Conservation (phyloP, 345 rosid genomes). For the Stellera chamaejasme region DNA sequence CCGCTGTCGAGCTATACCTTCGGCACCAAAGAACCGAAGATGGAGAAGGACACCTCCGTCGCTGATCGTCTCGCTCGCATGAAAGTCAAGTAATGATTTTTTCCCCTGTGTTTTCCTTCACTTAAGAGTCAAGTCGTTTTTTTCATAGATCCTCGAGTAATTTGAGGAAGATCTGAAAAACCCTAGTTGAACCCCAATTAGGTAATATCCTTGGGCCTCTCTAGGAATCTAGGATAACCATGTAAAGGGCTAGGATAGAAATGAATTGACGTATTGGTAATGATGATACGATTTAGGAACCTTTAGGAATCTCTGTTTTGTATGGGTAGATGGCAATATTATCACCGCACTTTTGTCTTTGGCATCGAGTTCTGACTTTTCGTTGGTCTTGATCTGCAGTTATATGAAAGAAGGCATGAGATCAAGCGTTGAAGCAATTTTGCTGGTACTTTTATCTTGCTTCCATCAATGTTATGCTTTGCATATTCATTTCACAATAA, state of each 20-base stretch:
- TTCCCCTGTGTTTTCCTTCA: background rate
- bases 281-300: too few relatives aligned
- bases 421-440: slow-evolving; percentile 88
- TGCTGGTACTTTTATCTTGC: slow-evolving; percentile 50
- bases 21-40: slow-evolving; percentile 93
- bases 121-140: background rate
- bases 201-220: background rate
- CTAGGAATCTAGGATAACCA: background rate
- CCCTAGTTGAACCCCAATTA: slow-evolving; percentile 35
- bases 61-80: slow-evolving; percentile 98
- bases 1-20: slow-evolving; percentile 93
- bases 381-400: slow-evolving; percentile 30
- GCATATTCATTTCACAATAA: background rate
- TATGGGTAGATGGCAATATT: too few relatives aligned
- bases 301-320: too few relatives aligned
- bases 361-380: slow-evolving; percentile 6
- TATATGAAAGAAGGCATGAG: slow-evolving; percentile 98
- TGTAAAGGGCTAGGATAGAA: background rate
- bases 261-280: too few relatives aligned
- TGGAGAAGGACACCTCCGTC: slow-evolving; percentile 92
- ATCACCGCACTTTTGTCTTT: background rate
- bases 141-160: background rate
- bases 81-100: slow-evolving; percentile 71
- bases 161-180: slow-evolving; percentile 7
- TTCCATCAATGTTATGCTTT: background rate